Evolutionary conservation across 441 rosid genomes (phyloP).

Genomic region (Eruca vesicaria): DNA sequence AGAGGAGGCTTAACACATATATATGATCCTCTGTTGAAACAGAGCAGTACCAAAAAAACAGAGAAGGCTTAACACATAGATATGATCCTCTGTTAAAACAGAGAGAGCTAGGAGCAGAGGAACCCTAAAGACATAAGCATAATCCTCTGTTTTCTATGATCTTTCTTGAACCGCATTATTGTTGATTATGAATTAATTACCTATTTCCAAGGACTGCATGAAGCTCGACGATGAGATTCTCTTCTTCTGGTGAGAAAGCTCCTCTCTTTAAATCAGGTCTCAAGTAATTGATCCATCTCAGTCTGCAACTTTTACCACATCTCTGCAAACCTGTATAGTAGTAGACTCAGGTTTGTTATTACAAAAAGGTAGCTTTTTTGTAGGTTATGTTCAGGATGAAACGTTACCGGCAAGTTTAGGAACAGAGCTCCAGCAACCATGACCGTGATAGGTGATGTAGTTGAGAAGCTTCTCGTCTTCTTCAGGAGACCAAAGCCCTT

Average conservation of each 20-base stretch:
- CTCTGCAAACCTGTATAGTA: constrained; percentile 61
- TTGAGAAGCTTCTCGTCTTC: constrained; percentile 89
- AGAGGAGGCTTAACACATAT: background rate
- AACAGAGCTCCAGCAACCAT: constrained; percentile 96
- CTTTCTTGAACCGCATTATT: background rate
- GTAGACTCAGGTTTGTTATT: background rate
- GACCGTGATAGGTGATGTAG: constrained; percentile 75
- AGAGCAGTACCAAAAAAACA: background rate
- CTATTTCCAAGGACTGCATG: constrained; percentile 78
- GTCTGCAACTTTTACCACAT: constrained; percentile 82
- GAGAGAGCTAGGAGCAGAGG: background rate
- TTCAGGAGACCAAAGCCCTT: constrained; percentile 97
- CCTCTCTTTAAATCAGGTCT: constrained; percentile 95
- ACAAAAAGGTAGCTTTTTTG: background rate
- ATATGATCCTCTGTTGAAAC: constrained; percentile 14
- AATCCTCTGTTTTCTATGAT: constrained; percentile 9
- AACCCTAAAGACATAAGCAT: background rate
- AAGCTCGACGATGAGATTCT: constrained; percentile 71
- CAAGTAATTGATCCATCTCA: constrained; percentile 83
- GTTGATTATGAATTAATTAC: constrained; percentile 26
- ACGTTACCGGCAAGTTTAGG: constrained; percentile 77
- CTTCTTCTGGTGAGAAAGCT: constrained; percentile 74
- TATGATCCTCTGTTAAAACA: background rate
- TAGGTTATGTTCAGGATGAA: background rate
- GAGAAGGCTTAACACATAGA: too few relatives aligned